phyloP scores from a whole-genome alignment of 257 asterid genomes.

The Misopates orontium region DNA sequence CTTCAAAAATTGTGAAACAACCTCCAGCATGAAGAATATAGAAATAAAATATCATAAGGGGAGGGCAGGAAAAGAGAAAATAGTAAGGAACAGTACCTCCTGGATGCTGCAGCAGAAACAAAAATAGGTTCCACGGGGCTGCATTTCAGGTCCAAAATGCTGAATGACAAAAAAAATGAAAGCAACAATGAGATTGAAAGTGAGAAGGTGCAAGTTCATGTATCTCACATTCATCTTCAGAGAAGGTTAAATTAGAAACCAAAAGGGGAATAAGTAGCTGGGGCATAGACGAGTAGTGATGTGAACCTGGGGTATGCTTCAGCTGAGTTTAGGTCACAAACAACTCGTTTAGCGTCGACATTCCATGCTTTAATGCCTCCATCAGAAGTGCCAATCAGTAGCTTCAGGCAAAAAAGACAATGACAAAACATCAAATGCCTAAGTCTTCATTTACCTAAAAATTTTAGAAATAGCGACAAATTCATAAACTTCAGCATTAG shows the following conservation, averaged over 20 bases:
- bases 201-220: constrained; percentile 24
- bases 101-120: constrained; percentile 95
- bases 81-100: constrained; percentile 49
- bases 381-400: constrained; percentile 96
- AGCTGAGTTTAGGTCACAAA: constrained; percentile 78
- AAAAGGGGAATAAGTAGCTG: constrained; percentile 9
- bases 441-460: constrained; percentile 28
- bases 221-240: constrained; percentile 20
- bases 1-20: constrained; percentile 41
- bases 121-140: constrained; percentile 99
- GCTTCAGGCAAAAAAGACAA: constrained; percentile 61
- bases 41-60: constrained; percentile 9
- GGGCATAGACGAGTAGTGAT: constrained; percentile 14
- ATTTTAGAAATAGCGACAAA: constrained; percentile 22
- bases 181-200: constrained; percentile 5
- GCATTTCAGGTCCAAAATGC: constrained; percentile 95
- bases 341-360: constrained; percentile 93
- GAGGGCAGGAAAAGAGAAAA: constrained; percentile 14
- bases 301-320: constrained; percentile 81
- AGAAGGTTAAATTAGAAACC: constrained; percentile 16
- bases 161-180: constrained; percentile 40
- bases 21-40: constrained; percentile 1
- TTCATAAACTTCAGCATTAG: constrained; percentile 20
- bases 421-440: constrained; percentile 33
- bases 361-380: constrained; percentile 99